Conservation (phyloP, 2,329 filamentous ascomycete genomes). For the Myriosclerotinia curreyana region DNA sequence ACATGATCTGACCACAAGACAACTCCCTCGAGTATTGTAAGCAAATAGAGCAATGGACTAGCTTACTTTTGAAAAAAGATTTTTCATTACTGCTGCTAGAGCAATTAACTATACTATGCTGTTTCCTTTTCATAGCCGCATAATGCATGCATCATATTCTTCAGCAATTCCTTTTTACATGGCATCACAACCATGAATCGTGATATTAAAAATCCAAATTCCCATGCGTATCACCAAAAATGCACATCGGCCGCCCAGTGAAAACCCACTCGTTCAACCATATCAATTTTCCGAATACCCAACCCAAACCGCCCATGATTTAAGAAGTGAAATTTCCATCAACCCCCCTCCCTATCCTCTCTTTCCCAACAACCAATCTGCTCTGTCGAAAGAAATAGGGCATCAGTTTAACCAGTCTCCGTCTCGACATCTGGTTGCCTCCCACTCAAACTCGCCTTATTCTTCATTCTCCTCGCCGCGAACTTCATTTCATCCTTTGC, state of each 20-base stretch:
- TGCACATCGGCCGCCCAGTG: not conserved
- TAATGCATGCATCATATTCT: too few species aligned
- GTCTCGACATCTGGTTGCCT: constrained; percentile 58
- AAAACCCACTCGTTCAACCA: not conserved
- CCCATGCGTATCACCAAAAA: not conserved
- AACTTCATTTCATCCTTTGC: constrained; percentile 84
- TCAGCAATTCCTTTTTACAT: not conserved
- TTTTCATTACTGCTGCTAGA: too few species aligned
- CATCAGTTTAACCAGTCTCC: constrained; percentile 10
- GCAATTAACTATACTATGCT: too few species aligned
- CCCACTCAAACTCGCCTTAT: constrained; percentile 73
- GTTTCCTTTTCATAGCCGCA: too few species aligned
- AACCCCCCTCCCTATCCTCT: too few species aligned
- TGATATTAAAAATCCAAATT: not conserved
- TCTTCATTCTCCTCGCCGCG: constrained; percentile 71
- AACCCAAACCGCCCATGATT: not conserved
- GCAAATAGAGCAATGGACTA: too few species aligned
- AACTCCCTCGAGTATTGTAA: too few species aligned
- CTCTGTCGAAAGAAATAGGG: too few species aligned
- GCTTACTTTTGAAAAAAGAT: too few species aligned
- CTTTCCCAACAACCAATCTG: too few species aligned
- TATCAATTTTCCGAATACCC: not conserved
- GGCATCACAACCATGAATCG: not conserved
- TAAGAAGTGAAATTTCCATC: not conserved
- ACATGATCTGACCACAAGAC: too few species aligned